Percentiles rank a stretch among this genome's conserved stretches.
phyloP scores from a whole-genome alignment of 108 stramenopile species.

The Pseudonitzschia pungens region DNA sequence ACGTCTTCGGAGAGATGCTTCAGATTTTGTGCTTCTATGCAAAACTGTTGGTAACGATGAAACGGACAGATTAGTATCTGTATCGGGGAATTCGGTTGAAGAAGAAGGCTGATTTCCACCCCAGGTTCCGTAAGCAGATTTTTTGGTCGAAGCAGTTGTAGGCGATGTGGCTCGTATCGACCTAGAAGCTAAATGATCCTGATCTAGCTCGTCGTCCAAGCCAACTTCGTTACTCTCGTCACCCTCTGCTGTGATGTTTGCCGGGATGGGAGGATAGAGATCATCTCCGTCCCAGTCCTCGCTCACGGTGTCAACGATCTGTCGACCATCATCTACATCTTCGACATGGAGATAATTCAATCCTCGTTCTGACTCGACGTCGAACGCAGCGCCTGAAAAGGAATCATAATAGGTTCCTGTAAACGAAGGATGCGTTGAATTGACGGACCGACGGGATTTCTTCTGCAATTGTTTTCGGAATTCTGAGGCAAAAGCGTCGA shows the following conservation, averaged over 20 bases:
- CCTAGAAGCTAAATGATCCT: not conserved
- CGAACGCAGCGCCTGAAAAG: not conserved
- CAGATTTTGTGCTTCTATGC: not conserved
- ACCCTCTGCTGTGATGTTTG: not conserved
- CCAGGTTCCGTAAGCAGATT: not conserved
- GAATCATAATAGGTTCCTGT: not conserved
- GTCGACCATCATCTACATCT: constrained; percentile 5
- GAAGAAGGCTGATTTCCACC: constrained; percentile 1
- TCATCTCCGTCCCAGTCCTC: constrained; percentile 8
- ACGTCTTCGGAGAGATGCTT: not conserved
- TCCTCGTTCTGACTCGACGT: not conserved
- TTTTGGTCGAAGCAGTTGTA: not conserved
- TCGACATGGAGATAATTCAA: not conserved
- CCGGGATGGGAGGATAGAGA: not conserved
- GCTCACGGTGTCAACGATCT: not conserved
- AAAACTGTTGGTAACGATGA: not conserved
- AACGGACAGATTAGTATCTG: not conserved
- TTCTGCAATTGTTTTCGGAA: constrained; percentile 1
- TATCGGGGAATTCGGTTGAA: not conserved
- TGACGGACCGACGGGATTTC: not conserved
- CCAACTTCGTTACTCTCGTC: not conserved
- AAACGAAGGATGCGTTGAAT: not conserved
- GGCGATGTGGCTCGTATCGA: not conserved
- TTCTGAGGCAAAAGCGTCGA: constrained; percentile 13
- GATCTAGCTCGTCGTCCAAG: not conserved